These are phyloP conservation scores for Pseudogymnoascus sp. DNA, from an alignment of 2,329 filamentous ascomycete species.

Conservation along the genomic window DNA sequence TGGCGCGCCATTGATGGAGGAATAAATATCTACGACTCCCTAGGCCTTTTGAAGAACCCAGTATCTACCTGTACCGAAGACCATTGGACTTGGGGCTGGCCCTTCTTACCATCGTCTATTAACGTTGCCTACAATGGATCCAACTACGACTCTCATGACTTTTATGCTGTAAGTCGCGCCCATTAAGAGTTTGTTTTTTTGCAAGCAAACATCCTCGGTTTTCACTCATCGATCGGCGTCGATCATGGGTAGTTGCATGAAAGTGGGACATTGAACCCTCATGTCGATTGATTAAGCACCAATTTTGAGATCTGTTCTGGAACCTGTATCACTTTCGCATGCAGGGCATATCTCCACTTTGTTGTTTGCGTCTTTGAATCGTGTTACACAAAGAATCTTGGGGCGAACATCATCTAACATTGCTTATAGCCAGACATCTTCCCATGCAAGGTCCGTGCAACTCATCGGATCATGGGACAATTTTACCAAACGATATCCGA, in stretches of 20 bases:
- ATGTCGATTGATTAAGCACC: neutral
- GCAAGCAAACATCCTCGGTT: neutral
- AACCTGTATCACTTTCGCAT: neutral
- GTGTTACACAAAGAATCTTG: neutral
- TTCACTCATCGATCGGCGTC: neutral
- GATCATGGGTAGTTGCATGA: slow-evolving; percentile 5
- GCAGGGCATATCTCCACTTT: neutral
- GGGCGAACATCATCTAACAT: neutral
- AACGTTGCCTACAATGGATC: slow-evolving; percentile 41
- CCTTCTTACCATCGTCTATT: neutral
- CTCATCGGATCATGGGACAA: slow-evolving; percentile 95
- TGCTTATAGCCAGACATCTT: slow-evolving; percentile 47
- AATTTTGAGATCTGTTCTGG: neutral
- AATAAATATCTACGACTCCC: neutral
- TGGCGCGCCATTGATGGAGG: neutral
- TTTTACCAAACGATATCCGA: slow-evolving; percentile 68
- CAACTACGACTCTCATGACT: slow-evolving; percentile 59
- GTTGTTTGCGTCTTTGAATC: neutral
- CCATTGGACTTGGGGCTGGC: slow-evolving; percentile 2
- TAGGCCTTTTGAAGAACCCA: neutral
- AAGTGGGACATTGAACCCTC: slow-evolving; percentile 1
- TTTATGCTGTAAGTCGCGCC: slow-evolving; percentile 56
- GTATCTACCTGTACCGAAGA: neutral
- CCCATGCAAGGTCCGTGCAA: slow-evolving; percentile 61
- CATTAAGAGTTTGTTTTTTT: slow-evolving; percentile 12